These are phyloP conservation scores for Hymenoscyphus scutula DNA, from an alignment of 2,329 filamentous ascomycete species.

Conservation along the genomic window DNA sequence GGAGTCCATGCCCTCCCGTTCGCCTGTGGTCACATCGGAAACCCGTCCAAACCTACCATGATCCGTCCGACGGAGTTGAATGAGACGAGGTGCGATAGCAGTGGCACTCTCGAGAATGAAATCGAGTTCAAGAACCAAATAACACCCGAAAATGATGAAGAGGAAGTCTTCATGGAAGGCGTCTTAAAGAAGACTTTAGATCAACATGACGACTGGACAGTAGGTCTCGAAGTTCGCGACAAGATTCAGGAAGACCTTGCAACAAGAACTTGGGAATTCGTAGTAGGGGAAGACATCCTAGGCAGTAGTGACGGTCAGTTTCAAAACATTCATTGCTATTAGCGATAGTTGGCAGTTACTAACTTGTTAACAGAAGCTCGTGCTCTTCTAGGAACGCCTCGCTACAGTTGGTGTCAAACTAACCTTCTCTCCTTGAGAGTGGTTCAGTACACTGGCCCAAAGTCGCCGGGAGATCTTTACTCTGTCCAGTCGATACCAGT, in stretches of 20 bases:
- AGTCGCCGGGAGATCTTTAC: slow-evolving; percentile 14
- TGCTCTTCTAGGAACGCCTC: background rate
- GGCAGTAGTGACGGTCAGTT: background rate
- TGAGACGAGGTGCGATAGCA: background rate
- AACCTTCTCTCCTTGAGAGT: slow-evolving; percentile 27
- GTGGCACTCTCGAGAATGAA: background rate
- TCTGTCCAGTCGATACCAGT: slow-evolving; percentile 11
- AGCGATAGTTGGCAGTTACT: background rate
- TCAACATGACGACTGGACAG: background rate
- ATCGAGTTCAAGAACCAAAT: too few species aligned
- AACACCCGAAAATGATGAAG: background rate
- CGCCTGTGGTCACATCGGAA: background rate
- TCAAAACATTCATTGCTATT: background rate
- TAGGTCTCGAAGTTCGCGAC: background rate
- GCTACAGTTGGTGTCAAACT: slow-evolving; percentile 14
- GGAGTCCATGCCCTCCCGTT: too few species aligned
- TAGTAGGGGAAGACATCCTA: background rate
- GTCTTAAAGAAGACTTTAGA: background rate
- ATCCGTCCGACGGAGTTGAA: background rate
- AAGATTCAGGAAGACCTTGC: background rate
- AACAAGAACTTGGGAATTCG: background rate
- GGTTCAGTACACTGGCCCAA: slow-evolving; percentile 28
- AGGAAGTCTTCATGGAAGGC: background rate
- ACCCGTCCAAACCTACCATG: background rate
- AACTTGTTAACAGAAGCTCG: background rate